phyloP scores from a whole-genome alignment of 495 filamentous ascomycete species.

The Aspergillus sclerotioniger region DNA sequence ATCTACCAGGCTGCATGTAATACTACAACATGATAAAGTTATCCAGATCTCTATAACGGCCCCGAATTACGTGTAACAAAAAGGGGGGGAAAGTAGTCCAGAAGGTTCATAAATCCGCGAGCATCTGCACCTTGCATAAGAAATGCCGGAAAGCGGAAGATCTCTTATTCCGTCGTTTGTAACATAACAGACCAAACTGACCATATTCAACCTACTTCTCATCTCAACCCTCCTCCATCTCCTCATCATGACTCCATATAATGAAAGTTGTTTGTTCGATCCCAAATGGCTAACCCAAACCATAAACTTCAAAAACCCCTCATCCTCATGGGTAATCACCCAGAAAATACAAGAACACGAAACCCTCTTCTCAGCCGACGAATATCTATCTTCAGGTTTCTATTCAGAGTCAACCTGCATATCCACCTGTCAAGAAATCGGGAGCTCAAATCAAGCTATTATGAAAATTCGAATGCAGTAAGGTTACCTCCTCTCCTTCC shows the following conservation, averaged over 20 bases:
- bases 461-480: slow-evolving; percentile 13
- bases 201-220: background rate
- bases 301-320: background rate
- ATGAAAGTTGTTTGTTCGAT: slow-evolving; percentile 4
- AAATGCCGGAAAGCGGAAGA: too few species aligned
- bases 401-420: slow-evolving; percentile 5
- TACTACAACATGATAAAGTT: too few species aligned
- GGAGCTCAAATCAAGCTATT: slow-evolving; percentile 5
- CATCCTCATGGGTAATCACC: slow-evolving; percentile 5
- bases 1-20: too few species aligned
- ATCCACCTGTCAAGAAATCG: background rate
- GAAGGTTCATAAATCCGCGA: background rate
- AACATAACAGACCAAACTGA: background rate
- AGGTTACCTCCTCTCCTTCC: background rate
- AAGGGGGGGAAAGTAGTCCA: too few species aligned
- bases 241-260: slow-evolving; percentile 1
- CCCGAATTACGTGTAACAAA: too few species aligned
- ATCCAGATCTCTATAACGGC: too few species aligned
- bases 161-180: background rate
- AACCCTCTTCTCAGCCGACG: background rate
- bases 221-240: background rate
- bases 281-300: slow-evolving; percentile 5
- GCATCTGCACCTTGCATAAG: background rate
- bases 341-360: slow-evolving; percentile 9
- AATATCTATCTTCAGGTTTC: slow-evolving; percentile 1